Evolutionary conservation across 176 grass and related monocot species (phyloP).

Genomic region (Triticum monococcum): DNA sequence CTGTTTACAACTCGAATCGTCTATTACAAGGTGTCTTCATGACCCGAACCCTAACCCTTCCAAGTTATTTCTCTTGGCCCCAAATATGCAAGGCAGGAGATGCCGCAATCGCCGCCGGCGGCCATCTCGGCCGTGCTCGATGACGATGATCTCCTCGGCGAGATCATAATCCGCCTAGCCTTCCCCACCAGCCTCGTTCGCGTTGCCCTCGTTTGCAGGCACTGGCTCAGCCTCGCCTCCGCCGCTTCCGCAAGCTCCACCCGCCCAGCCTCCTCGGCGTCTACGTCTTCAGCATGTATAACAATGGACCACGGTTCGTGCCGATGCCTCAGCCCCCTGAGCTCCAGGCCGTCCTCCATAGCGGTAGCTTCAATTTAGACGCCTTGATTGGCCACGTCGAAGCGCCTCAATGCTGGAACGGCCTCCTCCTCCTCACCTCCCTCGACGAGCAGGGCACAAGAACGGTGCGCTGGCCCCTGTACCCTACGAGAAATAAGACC

Average conservation of each 20-base stretch:
- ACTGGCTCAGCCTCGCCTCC: background rate
- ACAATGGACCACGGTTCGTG: background rate
- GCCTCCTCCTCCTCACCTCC: no score
- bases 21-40: no score
- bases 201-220: background rate
- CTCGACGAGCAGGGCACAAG: no score
- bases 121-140: background rate
- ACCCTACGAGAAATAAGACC: background rate
- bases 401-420: no score
- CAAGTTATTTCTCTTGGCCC: no score
- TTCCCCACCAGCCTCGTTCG: background rate
- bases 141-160: background rate
- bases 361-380: background rate
- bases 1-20: no score
- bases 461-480: constrained; percentile 3
- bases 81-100: background rate
- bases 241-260: background rate
- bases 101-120: background rate
- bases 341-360: background rate
- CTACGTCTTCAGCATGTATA: background rate
- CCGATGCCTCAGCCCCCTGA: background rate
- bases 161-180: background rate
- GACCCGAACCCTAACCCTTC: no score
- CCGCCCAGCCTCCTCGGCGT: background rate
- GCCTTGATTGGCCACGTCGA: no score